Conservation (phyloP, 73 alveolate genomes). For the Paramecium octaurelia region DNA sequence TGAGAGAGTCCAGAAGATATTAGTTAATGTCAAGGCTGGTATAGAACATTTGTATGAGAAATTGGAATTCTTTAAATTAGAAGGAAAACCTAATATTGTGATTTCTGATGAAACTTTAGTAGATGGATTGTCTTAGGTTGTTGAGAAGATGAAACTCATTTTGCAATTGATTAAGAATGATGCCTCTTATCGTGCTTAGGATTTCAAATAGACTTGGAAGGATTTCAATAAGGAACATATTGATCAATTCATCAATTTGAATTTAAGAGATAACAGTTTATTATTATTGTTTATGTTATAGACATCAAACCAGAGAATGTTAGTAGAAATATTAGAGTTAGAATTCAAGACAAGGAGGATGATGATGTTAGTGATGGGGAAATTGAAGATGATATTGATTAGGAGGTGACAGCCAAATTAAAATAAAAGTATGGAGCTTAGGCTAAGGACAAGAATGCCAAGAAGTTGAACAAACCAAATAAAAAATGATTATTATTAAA, state of each 20-base stretch:
- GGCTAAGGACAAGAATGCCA: constrained; percentile 50
- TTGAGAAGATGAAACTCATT: constrained; percentile 67
- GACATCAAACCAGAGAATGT: constrained; percentile 65
- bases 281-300: not conserved
- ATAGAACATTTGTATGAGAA: constrained; percentile 83
- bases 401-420: constrained; percentile 57
- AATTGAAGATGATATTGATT: constrained; percentile 70
- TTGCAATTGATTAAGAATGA: constrained; percentile 59
- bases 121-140: constrained; percentile 75
- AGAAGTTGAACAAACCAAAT: not conserved
- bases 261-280: constrained; percentile 58
- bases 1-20: constrained; percentile 71
- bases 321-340: constrained; percentile 76
- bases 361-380: constrained; percentile 81
- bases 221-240: constrained; percentile 61
- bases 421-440: constrained; percentile 58
- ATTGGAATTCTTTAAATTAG: constrained; percentile 71
- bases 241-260: constrained; percentile 47
- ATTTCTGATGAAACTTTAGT: constrained; percentile 79
- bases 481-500: constrained; percentile 25
- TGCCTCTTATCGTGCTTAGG: constrained; percentile 55
- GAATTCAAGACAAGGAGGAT: constrained; percentile 73
- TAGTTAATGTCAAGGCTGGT: constrained; percentile 84
- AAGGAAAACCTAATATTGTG: constrained; percentile 75
- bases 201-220: constrained; percentile 64